Conservation (phyloP, 192 early-diverging fungal genomes). For the Pilaira anomala region DNA sequence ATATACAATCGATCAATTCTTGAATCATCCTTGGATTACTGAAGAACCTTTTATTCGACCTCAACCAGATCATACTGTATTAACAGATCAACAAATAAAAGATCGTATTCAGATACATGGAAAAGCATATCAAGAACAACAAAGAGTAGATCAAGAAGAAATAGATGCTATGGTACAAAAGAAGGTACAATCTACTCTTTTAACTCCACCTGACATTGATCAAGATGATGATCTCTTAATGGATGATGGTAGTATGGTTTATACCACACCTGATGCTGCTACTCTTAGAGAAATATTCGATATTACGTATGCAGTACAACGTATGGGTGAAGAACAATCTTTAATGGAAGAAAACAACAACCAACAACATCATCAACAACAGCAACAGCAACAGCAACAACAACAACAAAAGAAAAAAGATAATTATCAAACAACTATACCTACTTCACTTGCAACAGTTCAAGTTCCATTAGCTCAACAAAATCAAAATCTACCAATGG, state of each 20-base stretch:
- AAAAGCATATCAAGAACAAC: neutral
- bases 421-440: neutral
- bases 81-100: neutral
- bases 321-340: conserved; percentile 62
- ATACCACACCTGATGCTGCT: conserved; percentile 45
- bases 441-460: neutral
- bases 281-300: conserved; percentile 69
- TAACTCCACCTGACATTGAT: neutral
- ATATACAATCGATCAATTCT: conserved; percentile 77
- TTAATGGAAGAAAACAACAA: neutral
- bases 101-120: neutral
- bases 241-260: neutral
- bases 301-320: conserved; percentile 70
- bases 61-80: neutral
- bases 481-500: neutral
- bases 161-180: neutral
- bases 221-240: neutral
- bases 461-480: neutral
- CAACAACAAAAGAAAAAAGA: too few relatives aligned
- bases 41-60: conserved; percentile 22
- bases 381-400: neutral
- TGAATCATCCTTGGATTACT: conserved; percentile 74
- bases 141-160: neutral
- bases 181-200: neutral
- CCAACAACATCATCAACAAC: neutral